phyloP scores from a whole-genome alignment of 179 eudicot species.

The Sideroxylon spinosum region DNA sequence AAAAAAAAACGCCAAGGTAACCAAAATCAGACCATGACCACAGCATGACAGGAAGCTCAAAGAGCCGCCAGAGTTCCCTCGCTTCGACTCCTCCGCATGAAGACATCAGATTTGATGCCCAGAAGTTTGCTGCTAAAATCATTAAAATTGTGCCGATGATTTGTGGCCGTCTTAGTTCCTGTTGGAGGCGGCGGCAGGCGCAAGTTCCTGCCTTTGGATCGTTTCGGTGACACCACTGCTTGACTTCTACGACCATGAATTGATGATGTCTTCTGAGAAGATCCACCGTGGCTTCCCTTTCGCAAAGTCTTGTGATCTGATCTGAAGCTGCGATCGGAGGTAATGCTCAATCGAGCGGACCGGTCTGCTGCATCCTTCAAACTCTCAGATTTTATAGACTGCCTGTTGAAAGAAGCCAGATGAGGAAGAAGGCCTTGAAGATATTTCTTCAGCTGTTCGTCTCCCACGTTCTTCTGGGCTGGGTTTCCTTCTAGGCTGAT shows the following conservation, averaged over 20 bases:
- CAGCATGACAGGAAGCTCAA: conserved; percentile 17
- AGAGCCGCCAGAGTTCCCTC: conserved; percentile 53
- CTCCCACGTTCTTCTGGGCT: conserved; percentile 89
- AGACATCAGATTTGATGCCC: conserved; percentile 39
- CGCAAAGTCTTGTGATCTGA: conserved; percentile 54
- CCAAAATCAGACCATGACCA: too few relatives aligned
- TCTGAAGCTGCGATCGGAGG: conserved; percentile 49
- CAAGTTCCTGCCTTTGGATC: conserved; percentile 39
- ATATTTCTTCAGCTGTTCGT: conserved; percentile 76
- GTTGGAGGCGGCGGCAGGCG: conserved; percentile 38
- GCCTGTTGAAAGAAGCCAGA: conserved; percentile 73
- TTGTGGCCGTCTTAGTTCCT: conserved; percentile 32
- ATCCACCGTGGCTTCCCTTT: conserved; percentile 36
- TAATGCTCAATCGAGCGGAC: conserved; percentile 54
- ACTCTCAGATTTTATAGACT: conserved; percentile 53
- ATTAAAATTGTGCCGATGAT: conserved; percentile 25
- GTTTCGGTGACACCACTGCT: conserved; percentile 35
- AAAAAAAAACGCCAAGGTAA: too few relatives aligned
- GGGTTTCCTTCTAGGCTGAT: conserved; percentile 95
- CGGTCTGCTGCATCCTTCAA: conserved; percentile 65
- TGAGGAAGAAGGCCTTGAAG: conserved; percentile 72
- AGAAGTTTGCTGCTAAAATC: conserved; percentile 41
- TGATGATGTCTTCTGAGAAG: conserved; percentile 32
- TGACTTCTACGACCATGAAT: conserved; percentile 45
- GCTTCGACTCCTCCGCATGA: conserved; percentile 56